Conservation (phyloP, 495 filamentous ascomycete genomes). For the Aspergillus biplanus region DNA sequence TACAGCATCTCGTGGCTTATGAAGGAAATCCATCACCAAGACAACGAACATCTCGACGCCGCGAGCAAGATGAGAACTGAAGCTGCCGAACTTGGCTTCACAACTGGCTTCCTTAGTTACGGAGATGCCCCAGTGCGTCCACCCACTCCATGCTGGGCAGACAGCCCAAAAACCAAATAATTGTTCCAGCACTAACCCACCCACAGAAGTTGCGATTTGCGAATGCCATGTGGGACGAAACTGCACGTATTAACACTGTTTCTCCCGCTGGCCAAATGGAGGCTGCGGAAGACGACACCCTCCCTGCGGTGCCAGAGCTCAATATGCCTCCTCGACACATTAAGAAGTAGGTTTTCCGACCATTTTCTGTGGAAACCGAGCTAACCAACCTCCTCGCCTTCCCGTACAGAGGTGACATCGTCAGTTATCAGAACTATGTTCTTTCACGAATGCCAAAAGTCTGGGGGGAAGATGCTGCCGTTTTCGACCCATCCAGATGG, state of each 20-base stretch:
- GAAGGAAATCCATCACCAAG: not conserved
- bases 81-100: not conserved
- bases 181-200: not conserved
- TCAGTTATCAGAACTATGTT: not conserved
- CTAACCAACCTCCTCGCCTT: not conserved
- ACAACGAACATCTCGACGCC: not conserved
- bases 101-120: not conserved
- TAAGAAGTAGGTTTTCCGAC: not conserved
- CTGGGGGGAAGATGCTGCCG: not conserved
- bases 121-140: not conserved
- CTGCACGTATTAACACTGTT: not conserved
- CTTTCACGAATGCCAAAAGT: not conserved
- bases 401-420: not conserved
- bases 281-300: not conserved
- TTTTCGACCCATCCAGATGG: not conserved
- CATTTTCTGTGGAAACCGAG: not conserved
- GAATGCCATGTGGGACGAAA: constrained; percentile 1
- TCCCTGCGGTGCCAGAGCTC: not conserved
- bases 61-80: not conserved
- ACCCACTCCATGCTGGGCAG: not conserved
- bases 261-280: not conserved
- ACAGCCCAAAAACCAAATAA: not conserved
- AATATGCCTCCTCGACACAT: not conserved
- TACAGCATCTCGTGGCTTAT: not conserved
- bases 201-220: not conserved